Percentiles rank a stretch among this genome's conserved stretches.
Evolutionary conservation across 1,284 basidiomycete genomes (phyloP).

Genomic region (Malassezia sympodialis): DNA sequence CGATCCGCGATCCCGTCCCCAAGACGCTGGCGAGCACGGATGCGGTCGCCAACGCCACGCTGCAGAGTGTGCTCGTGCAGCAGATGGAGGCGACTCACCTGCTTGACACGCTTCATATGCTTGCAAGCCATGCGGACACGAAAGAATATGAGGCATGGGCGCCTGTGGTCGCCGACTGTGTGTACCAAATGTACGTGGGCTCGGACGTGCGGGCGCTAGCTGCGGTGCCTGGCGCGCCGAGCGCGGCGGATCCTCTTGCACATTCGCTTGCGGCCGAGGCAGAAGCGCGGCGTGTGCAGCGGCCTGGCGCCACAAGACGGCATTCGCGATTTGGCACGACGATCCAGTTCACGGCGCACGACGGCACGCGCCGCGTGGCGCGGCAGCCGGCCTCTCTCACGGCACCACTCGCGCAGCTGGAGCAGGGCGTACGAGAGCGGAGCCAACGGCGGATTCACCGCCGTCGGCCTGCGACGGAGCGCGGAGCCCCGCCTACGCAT

Average conservation of each 20-base stretch:
- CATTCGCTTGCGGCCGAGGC: slow-evolving; percentile 31
- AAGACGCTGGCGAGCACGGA: slow-evolving; percentile 31
- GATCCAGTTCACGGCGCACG: slow-evolving; percentile 36
- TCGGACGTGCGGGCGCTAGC: slow-evolving; percentile 23
- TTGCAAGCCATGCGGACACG: slow-evolving; percentile 39
- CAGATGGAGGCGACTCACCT: slow-evolving; percentile 33
- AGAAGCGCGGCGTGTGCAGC: slow-evolving; percentile 20
- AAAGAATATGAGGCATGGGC: slow-evolving; percentile 38
- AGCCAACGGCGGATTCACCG: slow-evolving; percentile 23
- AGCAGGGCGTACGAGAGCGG: slow-evolving; percentile 24
- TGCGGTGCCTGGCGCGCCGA: slow-evolving; percentile 1
- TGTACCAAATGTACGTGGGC: slow-evolving; percentile 43
- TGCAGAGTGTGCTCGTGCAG: slow-evolving; percentile 38
- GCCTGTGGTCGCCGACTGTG: slow-evolving; percentile 36
- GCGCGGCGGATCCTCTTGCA: slow-evolving; percentile 12
- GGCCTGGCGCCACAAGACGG: slow-evolving; percentile 20
- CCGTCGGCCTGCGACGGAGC: slow-evolving; percentile 29
- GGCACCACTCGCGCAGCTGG: slow-evolving; percentile 34
- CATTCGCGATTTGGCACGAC: slow-evolving; percentile 46
- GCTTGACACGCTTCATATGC: slow-evolving; percentile 41
- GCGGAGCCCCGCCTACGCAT: slow-evolving; percentile 23
- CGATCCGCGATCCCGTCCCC: slow-evolving; percentile 38
- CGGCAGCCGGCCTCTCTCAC: slow-evolving; percentile 27
- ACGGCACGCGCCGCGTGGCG: slow-evolving; percentile 35
- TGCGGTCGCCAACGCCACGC: slow-evolving; percentile 28